Percentiles rank a stretch among this genome's conserved stretches.
Conservation (phyloP, 352 stramenopile genomes). For the Globisporangium paddicum region DNA sequence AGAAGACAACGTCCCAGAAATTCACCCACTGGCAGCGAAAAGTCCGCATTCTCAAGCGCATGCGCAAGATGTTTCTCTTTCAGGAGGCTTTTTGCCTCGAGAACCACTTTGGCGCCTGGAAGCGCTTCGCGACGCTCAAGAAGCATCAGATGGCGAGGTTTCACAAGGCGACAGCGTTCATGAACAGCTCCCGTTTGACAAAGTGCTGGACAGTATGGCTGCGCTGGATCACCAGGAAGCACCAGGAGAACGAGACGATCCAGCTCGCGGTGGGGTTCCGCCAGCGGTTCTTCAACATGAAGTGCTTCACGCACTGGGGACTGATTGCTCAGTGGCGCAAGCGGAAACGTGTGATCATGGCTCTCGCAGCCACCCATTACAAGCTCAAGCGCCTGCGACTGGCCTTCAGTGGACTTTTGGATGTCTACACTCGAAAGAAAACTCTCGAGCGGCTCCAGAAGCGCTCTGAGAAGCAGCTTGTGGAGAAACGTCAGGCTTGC, state of each 20-base stretch:
- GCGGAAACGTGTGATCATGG: slow-evolving; percentile 13
- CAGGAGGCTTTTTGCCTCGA: slow-evolving; percentile 29
- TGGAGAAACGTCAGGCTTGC: not conserved
- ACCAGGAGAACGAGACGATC: slow-evolving; percentile 24
- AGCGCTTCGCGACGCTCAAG: slow-evolving; percentile 19
- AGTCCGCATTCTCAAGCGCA: slow-evolving; percentile 24
- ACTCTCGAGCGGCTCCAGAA: not conserved
- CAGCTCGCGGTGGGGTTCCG: slow-evolving; percentile 29
- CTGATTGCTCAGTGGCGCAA: slow-evolving; percentile 12
- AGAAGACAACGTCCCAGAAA: not conserved
- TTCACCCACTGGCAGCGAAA: slow-evolving; percentile 23
- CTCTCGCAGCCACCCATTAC: not conserved
- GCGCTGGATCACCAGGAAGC: slow-evolving; percentile 13
- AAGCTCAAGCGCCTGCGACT: not conserved
- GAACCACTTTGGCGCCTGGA: slow-evolving; percentile 48
- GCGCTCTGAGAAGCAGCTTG: not conserved
- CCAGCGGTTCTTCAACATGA: slow-evolving; percentile 29
- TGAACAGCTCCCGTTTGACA: slow-evolving; percentile 14
- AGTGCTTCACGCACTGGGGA: slow-evolving; percentile 33
- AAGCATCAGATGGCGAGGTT: slow-evolving; percentile 26
- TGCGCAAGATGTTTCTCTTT: slow-evolving; percentile 30
- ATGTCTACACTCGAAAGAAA: not conserved
- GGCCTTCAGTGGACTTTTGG: not conserved
- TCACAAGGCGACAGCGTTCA: slow-evolving; percentile 23
- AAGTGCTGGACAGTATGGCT: slow-evolving; percentile 38